Evolutionary conservation across 345 rosid genomes (phyloP).

Genomic region (Raphanus raphanistrum): DNA sequence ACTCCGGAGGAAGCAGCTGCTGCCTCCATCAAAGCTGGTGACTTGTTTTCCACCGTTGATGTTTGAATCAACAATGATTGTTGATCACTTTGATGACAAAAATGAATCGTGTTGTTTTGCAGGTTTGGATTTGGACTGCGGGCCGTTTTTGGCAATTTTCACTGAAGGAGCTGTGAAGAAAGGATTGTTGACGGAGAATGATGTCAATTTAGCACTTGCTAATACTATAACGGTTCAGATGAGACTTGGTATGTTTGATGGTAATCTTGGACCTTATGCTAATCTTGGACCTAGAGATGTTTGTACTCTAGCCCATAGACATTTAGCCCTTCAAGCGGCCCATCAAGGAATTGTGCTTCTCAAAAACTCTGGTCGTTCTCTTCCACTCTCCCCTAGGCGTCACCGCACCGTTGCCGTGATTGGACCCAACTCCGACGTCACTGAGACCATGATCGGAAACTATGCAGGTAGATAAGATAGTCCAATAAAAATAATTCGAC

Average conservation of each 20-base stretch:
- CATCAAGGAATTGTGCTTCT: conserved; percentile 84
- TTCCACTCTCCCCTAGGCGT: conserved; percentile 60
- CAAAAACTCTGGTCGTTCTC: conserved; percentile 47
- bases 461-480: conserved; percentile 63
- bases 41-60: conserved; percentile 4
- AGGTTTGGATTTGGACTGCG: conserved; percentile 93
- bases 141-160: conserved; percentile 73
- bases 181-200: conserved; percentile 50
- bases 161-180: conserved; percentile 60
- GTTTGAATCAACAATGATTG: neutral
- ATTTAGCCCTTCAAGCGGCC: conserved; percentile 83
- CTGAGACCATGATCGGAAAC: conserved; percentile 93
- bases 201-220: conserved; percentile 71
- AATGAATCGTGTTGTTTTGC: conserved; percentile 3
- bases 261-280: conserved; percentile 69
- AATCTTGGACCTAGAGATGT: conserved; percentile 80
- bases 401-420: conserved; percentile 75
- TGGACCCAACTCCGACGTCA: conserved; percentile 92
- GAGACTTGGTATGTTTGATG: conserved; percentile 95
- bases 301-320: conserved; percentile 65
- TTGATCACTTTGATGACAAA: neutral
- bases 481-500: neutral
- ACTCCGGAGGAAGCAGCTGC: conserved; percentile 93
- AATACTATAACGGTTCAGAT: conserved; percentile 82
- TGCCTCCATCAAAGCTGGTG: conserved; percentile 69